These are phyloP conservation scores for Fraxinus baroniana DNA, from an alignment of 305 asterid species.

Conservation along the genomic window DNA sequence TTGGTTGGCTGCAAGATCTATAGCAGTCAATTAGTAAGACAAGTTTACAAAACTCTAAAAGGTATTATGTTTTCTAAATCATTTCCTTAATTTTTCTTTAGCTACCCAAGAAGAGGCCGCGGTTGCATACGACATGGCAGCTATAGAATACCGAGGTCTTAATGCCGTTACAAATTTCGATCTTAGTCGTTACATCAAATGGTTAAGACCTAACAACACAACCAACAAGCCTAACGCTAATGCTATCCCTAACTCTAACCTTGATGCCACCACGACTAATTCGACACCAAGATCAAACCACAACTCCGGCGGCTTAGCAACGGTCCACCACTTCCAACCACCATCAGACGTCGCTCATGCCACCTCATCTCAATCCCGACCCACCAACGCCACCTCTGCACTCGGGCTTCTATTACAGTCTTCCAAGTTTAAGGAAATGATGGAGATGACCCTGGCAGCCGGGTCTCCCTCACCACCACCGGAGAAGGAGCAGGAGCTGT, in stretches of 20 bases:
- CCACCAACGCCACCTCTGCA: constrained; percentile 61
- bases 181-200: constrained; percentile 79
- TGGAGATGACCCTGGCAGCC: constrained; percentile 67
- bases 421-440: constrained; percentile 75
- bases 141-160: constrained; percentile 76
- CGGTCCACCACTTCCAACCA: constrained; percentile 30
- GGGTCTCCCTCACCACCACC: constrained; percentile 42
- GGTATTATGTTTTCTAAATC: neutral
- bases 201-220: constrained; percentile 60
- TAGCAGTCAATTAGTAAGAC: neutral
- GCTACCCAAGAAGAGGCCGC: constrained; percentile 94
- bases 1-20: neutral
- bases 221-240: constrained; percentile 17
- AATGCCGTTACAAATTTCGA: constrained; percentile 83
- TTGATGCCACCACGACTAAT: neutral
- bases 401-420: constrained; percentile 75
- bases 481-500: constrained; percentile 27
- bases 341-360: constrained; percentile 20
- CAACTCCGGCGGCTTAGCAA: constrained; percentile 21
- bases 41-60: neutral
- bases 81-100: constrained; percentile 23
- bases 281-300: constrained; percentile 20
- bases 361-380: constrained; percentile 32
- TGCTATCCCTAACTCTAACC: neutral
- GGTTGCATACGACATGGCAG: constrained; percentile 83